Conservation (phyloP, 345 rosid genomes). For the Eucalyptus guilfoylei region DNA sequence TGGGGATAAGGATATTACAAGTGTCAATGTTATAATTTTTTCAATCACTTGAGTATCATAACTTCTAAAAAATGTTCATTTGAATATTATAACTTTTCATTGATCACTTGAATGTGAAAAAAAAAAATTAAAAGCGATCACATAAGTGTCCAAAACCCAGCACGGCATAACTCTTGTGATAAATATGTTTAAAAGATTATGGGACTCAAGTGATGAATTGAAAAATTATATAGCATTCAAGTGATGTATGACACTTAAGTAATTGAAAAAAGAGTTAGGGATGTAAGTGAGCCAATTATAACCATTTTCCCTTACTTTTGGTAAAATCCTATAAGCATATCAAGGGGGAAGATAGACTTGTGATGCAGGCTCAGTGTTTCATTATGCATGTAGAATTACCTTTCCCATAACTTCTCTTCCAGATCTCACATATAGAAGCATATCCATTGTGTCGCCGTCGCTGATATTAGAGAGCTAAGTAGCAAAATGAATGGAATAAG, state of each 20-base stretch:
- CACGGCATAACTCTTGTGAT: background rate
- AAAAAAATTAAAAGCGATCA: too few relatives aligned
- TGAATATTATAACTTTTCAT: too few relatives aligned
- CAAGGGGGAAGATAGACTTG: background rate
- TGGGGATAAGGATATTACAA: background rate
- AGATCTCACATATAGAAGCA: background rate
- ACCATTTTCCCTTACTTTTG: background rate
- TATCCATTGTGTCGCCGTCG: background rate
- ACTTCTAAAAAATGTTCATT: accelerated
- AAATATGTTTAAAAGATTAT: too few relatives aligned
- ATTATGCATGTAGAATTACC: background rate
- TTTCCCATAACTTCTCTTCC: background rate
- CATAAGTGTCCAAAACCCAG: too few relatives aligned
- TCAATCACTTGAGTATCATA: too few relatives aligned
- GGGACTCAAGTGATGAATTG: background rate
- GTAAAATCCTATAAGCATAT: background rate
- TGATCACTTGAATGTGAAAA: too few relatives aligned
- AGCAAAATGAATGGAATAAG: background rate
- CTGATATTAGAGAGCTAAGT: background rate
- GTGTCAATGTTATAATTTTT: background rate
- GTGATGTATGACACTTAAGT: too few relatives aligned
- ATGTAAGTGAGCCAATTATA: background rate
- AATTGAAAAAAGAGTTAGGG: background rate
- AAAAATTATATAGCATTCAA: too few relatives aligned
- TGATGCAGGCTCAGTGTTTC: background rate